A percentile compares a stretch with the other conserved stretches of the same genome.
phyloP scores from a whole-genome alignment of 768 basidiomycete genomes.

The Suillus placidus region DNA sequence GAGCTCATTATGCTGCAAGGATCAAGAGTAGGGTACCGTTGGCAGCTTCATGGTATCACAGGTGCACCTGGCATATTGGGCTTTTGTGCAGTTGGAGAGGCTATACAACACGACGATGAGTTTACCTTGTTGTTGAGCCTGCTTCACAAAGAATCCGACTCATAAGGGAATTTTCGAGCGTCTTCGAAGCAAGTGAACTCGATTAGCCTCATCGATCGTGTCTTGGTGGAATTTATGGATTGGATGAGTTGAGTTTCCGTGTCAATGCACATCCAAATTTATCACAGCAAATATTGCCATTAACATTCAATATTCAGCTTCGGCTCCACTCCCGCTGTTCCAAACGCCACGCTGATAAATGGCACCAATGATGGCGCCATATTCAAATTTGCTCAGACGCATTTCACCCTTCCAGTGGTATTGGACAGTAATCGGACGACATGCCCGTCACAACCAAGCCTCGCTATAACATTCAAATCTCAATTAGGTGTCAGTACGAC shows the following conservation, averaged over 20 bases:
- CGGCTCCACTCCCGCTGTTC: not conserved
- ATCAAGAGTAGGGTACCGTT: not conserved
- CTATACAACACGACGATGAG: not conserved
- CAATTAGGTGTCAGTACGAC: not conserved
- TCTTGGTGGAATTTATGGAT: slow-evolving; percentile 12
- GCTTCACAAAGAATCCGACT: slow-evolving; percentile 18
- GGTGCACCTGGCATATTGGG: not conserved
- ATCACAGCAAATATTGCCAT: slow-evolving; percentile 12
- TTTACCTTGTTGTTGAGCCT: slow-evolving; percentile 16
- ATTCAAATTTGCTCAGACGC: slow-evolving; percentile 18
- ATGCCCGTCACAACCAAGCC: slow-evolving; percentile 16
- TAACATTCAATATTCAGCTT: not conserved
- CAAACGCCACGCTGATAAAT: not conserved
- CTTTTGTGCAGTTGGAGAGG: not conserved
- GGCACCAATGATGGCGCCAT: slow-evolving; percentile 15
- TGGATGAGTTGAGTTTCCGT: slow-evolving; percentile 16
- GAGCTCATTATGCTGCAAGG: not conserved
- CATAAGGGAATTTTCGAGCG: slow-evolving; percentile 4
- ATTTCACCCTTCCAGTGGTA: slow-evolving; percentile 22
- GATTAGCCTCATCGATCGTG: slow-evolving; percentile 11
- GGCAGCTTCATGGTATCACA: not conserved
- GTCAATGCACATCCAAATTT: slow-evolving; percentile 11
- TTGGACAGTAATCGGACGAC: slow-evolving; percentile 16
- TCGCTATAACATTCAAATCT: slow-evolving; percentile 4
- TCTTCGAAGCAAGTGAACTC: slow-evolving; percentile 11